Conservation (phyloP, 2,329 filamentous ascomycete species). For the Stagonosporopsis rhizophila region DNA sequence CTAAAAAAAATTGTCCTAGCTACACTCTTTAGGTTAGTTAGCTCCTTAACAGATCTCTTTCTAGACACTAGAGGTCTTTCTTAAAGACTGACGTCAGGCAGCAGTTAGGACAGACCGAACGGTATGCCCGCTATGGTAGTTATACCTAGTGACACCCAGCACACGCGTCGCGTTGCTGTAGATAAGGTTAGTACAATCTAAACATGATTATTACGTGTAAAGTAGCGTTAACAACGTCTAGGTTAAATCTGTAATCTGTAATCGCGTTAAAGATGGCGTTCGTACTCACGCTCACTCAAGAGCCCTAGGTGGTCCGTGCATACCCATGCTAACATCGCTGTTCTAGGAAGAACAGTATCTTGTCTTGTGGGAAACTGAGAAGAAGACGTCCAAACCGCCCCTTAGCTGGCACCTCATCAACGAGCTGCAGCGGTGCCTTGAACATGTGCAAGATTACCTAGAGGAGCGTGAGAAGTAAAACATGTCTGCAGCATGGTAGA, state of each 20-base stretch:
- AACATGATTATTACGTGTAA: background rate
- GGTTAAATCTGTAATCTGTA: slow-evolving; percentile 35
- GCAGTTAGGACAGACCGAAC: no score
- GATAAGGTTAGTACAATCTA: slow-evolving; percentile 31
- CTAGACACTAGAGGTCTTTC: no score
- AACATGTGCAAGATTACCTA: slow-evolving; percentile 54
- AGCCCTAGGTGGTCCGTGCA: slow-evolving; percentile 22
- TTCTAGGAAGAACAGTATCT: slow-evolving; percentile 53
- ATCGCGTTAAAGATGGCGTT: slow-evolving; percentile 37
- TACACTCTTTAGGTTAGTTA: no score
- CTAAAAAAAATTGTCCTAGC: no score
- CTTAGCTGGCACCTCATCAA: slow-evolving; percentile 54
- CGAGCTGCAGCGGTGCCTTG: slow-evolving; percentile 50
- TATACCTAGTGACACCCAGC: slow-evolving; percentile 28
- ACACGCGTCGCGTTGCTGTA: slow-evolving; percentile 29
- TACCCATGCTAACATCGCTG: slow-evolving; percentile 26
- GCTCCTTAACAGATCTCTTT: no score
- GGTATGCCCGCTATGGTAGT: slow-evolving; percentile 40
- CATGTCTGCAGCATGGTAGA: background rate
- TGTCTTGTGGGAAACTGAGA: slow-evolving; percentile 47
- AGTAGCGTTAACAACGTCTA: slow-evolving; percentile 18
- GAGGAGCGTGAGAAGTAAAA: slow-evolving; percentile 36
- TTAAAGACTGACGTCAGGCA: no score
- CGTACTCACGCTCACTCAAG: slow-evolving; percentile 7
- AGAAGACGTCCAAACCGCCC: slow-evolving; percentile 28